A percentile compares a stretch with the other conserved stretches of the same genome.
Conservation (phyloP, 2,329 filamentous ascomycete species). For the Basipetospora chlamydospora region DNA sequence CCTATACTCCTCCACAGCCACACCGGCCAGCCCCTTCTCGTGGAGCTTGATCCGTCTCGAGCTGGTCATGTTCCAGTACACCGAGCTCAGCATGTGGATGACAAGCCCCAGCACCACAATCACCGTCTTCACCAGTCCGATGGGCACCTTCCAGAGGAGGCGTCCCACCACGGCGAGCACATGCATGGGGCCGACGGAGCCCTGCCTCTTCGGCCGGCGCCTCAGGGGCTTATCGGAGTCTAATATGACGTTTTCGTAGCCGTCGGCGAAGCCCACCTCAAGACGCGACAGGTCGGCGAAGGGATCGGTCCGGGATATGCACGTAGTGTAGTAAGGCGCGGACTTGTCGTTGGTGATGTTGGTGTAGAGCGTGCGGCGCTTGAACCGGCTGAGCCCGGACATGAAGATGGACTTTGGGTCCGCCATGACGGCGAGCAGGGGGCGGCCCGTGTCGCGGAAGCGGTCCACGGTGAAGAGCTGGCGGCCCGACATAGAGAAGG, state of each 20-base stretch:
- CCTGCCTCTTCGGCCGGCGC: constrained; percentile 22
- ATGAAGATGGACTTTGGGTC: constrained; percentile 81
- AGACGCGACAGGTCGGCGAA: constrained; percentile 54
- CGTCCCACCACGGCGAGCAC: too few species aligned
- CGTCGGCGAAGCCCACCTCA: constrained; percentile 58
- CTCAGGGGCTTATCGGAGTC: constrained; percentile 50
- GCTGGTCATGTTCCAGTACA: constrained; percentile 62
- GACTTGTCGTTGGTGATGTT: constrained; percentile 80
- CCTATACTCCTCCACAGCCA: constrained; percentile 56
- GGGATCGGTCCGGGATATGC: constrained; percentile 63
- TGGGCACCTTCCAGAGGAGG: too few species aligned
- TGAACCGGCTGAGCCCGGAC: constrained; percentile 60
- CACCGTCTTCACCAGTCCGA: too few species aligned
- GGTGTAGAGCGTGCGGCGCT: constrained; percentile 62
- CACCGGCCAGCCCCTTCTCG: constrained; percentile 52
- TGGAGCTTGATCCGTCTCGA: constrained; percentile 62
- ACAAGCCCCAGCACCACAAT: neutral
- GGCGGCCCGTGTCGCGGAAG: constrained; percentile 70
- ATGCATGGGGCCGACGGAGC: constrained; percentile 8
- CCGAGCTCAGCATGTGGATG: constrained; percentile 47
- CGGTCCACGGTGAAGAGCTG: constrained; percentile 80
- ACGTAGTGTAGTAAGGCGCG: constrained; percentile 71
- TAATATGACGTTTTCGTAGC: constrained; percentile 62
- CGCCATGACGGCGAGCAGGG: constrained; percentile 66
- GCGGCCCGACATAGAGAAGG: constrained; percentile 61